Base-by-base conservation (phyloP, 179 eudicot genomes). In the Silene vulgaris region DNA sequence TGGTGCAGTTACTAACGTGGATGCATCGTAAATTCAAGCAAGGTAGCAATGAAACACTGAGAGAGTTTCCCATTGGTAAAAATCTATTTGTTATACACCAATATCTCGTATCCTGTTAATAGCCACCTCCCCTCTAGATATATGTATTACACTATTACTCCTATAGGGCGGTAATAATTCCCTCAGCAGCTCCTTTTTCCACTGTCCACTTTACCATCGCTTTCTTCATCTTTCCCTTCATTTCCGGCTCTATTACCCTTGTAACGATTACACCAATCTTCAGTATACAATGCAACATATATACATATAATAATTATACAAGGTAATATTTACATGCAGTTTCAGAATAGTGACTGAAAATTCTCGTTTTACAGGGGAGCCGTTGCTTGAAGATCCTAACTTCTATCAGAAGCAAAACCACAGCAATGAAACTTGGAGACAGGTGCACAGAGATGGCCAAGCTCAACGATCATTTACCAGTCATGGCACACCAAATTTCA, bases 1-100 rank as follows among this genome's bases (percentile, higher is more conserved):
- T 75, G 76, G 78, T 77, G 86, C 91, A 93, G 98, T 77, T 93
- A 80, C 83, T 91, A 13, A 91, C 90, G 66, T 93, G 98, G 98
- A 90, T 93, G 98, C 98, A 93, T 79, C 96, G 98, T 23, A 91
- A 93, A 87, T 84, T 91, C 76, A 81, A 86, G 75, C 88, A 90
- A 81, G 88, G 86, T 43, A 85, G 81, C 70, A 78, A 32, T 65
- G 98, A 91, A 82, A 82, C 87, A 69, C 80, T 83, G 40, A 89
- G 85, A 80, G 98, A 91, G 37, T 81, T 80, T 75, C 72, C 88
- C 65, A 81, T 80, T 5, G 96, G 98, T 90, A 84, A 78, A 81
- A 57, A 3, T 71, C 62, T 71, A 32, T 65, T 26, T 37, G 48
- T 50, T 50, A 28, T 52, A 52, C 4, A 68, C 3, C 29, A 43